These are phyloP conservation scores for Jamesozyma piceae DNA, from an alignment of 805 yeast genomes.

Conservation along the genomic window DNA sequence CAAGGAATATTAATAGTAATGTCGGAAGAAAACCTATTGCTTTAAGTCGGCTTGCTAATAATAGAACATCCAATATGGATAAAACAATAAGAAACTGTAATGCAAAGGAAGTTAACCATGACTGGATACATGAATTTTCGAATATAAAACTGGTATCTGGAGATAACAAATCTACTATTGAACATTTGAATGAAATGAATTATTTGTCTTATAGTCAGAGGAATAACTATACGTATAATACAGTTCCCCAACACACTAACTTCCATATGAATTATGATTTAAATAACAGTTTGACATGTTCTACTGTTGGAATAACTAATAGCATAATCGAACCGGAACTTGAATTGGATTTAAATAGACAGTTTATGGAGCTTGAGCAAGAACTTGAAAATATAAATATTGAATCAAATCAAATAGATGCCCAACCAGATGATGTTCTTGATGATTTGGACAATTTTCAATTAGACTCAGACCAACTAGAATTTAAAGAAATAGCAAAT, in stretches of 20 bases:
- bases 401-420: not conserved
- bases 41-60: not conserved
- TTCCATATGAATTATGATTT: not conserved
- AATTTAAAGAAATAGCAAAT: conserved; percentile 5
- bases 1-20: not conserved
- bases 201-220: not conserved
- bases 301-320: not conserved
- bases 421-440: not conserved
- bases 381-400: not conserved
- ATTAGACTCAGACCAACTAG: conserved; percentile 1
- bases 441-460: not conserved
- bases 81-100: not conserved
- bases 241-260: not conserved
- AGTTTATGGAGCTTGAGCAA: conserved; percentile 3
- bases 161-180: not conserved
- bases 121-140: conserved; percentile 1
- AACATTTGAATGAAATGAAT: not conserved
- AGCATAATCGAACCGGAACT: not conserved
- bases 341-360: not conserved
- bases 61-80: not conserved
- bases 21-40: not conserved
- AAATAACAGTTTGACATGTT: not conserved
- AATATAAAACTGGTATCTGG: not conserved
- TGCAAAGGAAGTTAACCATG: not conserved
- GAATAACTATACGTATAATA: not conserved